phyloP scores from a whole-genome alignment of 1,139 yeast genomes.

The Hansenula sp. region DNA sequence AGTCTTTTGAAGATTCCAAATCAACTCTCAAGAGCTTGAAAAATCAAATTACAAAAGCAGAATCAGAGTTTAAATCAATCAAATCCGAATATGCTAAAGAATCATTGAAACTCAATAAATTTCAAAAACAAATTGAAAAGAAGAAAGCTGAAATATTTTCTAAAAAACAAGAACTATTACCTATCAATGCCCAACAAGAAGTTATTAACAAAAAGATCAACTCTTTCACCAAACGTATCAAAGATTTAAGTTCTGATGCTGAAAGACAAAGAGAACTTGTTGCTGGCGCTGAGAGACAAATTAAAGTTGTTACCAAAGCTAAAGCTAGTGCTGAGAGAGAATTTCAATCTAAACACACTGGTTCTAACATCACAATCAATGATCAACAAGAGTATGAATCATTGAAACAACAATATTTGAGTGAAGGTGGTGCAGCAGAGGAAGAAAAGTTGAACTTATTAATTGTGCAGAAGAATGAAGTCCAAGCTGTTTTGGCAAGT shows the following conservation, averaged over 20 bases:
- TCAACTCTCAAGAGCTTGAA: slow-evolving; percentile 29
- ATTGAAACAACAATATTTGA: slow-evolving; percentile 53
- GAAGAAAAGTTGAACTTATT: slow-evolving; percentile 46
- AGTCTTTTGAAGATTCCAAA: slow-evolving; percentile 27
- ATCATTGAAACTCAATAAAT: slow-evolving; percentile 38
- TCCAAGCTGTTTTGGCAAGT: slow-evolving; percentile 35
- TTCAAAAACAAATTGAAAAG: slow-evolving; percentile 35
- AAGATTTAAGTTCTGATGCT: slow-evolving; percentile 49
- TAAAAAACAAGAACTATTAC: slow-evolving; percentile 46
- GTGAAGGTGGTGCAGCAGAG: slow-evolving; percentile 53
- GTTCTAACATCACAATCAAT: slow-evolving; percentile 39
- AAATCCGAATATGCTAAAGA: slow-evolving; percentile 45
- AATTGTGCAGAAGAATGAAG: slow-evolving; percentile 40
- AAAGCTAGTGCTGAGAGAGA: slow-evolving; percentile 41
- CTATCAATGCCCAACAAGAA: slow-evolving; percentile 50
- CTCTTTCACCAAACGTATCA: slow-evolving; percentile 46
- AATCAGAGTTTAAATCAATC: slow-evolving; percentile 22
- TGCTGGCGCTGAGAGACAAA: slow-evolving; percentile 39
- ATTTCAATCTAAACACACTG: slow-evolving; percentile 28
- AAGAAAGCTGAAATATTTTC: slow-evolving; percentile 39
- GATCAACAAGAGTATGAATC: slow-evolving; percentile 57
- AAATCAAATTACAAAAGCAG: slow-evolving; percentile 23
- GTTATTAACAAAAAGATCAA: slow-evolving; percentile 43
- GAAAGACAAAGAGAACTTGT: slow-evolving; percentile 46
- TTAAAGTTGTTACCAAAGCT: slow-evolving; percentile 42